phyloP scores from a whole-genome alignment of 2,329 filamentous ascomycete species.

The Aulographum hederae region DNA sequence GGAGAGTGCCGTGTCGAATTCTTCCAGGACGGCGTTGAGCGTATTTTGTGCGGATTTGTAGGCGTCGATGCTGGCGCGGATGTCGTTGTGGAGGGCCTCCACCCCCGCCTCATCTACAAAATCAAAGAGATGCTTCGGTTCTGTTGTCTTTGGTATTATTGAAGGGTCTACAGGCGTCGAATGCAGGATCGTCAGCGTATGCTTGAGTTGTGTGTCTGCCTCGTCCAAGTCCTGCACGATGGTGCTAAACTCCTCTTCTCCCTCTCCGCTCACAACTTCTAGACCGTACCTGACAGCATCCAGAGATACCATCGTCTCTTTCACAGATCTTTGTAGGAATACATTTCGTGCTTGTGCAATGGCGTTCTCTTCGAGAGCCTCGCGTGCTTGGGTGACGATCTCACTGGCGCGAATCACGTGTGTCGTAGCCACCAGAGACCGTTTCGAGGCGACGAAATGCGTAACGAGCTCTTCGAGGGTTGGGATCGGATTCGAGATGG shows the following conservation, averaged over 20 bases:
- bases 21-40: constrained; percentile 33
- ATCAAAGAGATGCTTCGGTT: constrained; percentile 46
- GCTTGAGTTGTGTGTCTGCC: constrained; percentile 44
- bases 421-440: constrained; percentile 66
- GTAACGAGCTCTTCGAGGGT: constrained; percentile 61
- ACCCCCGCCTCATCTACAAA: constrained; percentile 61
- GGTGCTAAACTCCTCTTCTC: constrained; percentile 27
- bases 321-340: constrained; percentile 21
- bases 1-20: constrained; percentile 56
- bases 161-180: constrained; percentile 44
- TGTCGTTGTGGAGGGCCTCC: constrained; percentile 41
- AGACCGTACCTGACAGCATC: constrained; percentile 24
- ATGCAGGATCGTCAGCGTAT: constrained; percentile 47
- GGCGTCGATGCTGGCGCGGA: constrained; percentile 54
- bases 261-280: constrained; percentile 20
- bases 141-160: constrained; percentile 34
- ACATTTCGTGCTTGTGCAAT: constrained; percentile 40
- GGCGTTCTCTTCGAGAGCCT: constrained; percentile 60
- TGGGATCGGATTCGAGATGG: no score
- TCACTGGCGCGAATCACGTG: constrained; percentile 76
- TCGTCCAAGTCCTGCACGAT: constrained; percentile 48
- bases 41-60: constrained; percentile 49
- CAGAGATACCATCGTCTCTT: constrained; percentile 24
- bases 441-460: constrained; percentile 73
- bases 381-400: constrained; percentile 58